Base-by-base conservation (phyloP, 2,329 filamentous ascomycete genomes). In the Lachnellula suecica region DNA sequence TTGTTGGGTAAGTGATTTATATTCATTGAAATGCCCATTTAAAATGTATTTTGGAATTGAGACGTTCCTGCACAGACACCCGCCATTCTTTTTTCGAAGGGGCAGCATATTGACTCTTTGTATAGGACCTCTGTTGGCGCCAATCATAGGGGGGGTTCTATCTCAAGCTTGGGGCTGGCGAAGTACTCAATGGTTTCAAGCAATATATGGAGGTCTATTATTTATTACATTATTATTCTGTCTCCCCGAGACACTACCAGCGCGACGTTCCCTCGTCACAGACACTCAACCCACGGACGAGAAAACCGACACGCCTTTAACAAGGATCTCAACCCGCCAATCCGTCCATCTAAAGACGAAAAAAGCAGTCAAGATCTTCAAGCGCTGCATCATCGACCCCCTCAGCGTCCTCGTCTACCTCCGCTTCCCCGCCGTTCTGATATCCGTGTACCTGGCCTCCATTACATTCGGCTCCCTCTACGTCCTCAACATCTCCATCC, bases 401-500 rank as follows among this genome's bases (percentile, higher is more conserved):
- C 72, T 95, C 9, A 78, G 77, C 11, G 83, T 91, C 44, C 74
- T 94, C 41, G 70, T 82, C 19, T 88, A 88, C 65, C 78, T 95
- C 11, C 84, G 84, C 11, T 91, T 89, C 65, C 87, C 88, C 0
- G 80, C 89, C 1, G 87, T 94, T 2, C 71, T 85, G 4, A 73
- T 92, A 47, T 88, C 84, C 0, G 88, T 94, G 13, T 83, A 84
- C 66, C 87, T 88, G 60, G 86, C 88, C 8, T 82, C 84, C 56
- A 82, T 93, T 59, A 85, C 88, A 5, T 94, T 93, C 66, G 85
- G 84, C 27, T 77, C 83, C 1, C 78, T 94, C 6, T 94, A 89
- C 69, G 73, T 93, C 11, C 77, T 91, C 63, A 94, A 93, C 68
- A 86, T 94, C 62, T 85, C 84, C 50, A 75, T 93, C 42, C 85